A percentile compares a stretch with the other conserved stretches of the same genome.
Evolutionary conservation across 257 asterid species (phyloP).

Genomic region (Rauvolfia tetraphylla): DNA sequence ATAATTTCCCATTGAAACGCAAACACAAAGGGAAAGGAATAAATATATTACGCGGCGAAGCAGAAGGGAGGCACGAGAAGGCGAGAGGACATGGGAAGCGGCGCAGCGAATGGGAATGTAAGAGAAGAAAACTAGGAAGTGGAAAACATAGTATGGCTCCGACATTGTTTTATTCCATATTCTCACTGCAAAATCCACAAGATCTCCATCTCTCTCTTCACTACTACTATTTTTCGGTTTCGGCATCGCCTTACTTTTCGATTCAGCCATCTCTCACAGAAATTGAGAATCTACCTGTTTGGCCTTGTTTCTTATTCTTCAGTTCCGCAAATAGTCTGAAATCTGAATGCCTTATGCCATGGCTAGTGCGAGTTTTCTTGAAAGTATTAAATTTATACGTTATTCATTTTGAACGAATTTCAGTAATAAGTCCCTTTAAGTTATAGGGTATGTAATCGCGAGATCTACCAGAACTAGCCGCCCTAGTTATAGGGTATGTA

Average conservation of each 20-base stretch:
- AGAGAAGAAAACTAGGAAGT: slow-evolving; percentile 63
- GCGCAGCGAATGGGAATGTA: slow-evolving; percentile 78
- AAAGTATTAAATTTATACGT: too few relatives aligned
- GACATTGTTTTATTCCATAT: slow-evolving; percentile 54
- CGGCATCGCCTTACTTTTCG: slow-evolving; percentile 30
- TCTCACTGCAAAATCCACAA: slow-evolving; percentile 25
- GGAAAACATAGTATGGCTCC: slow-evolving; percentile 74
- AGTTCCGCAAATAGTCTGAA: too few relatives aligned
- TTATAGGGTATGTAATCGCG: too few relatives aligned
- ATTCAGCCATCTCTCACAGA: background rate
- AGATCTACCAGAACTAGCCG: too few relatives aligned
- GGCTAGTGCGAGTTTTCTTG: too few relatives aligned
- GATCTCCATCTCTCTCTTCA: slow-evolving; percentile 18
- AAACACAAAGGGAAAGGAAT: background rate
- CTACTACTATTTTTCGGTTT: slow-evolving; percentile 19
- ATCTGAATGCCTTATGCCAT: too few relatives aligned
- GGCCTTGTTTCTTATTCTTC: too few relatives aligned
- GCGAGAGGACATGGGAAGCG: slow-evolving; percentile 51
- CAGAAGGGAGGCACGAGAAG: slow-evolving; percentile 62
- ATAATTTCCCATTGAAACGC: background rate
- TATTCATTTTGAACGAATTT: too few relatives aligned
- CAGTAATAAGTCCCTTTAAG: too few relatives aligned
- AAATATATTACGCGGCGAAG: slow-evolving; percentile 52
- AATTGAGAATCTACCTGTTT: too few relatives aligned
- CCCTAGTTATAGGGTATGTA: too few relatives aligned